Percentiles rank a stretch among this genome's conserved stretches.
phyloP scores from a whole-genome alignment of 805 yeast genomes.

The Kluyveromyces aestuarii region DNA sequence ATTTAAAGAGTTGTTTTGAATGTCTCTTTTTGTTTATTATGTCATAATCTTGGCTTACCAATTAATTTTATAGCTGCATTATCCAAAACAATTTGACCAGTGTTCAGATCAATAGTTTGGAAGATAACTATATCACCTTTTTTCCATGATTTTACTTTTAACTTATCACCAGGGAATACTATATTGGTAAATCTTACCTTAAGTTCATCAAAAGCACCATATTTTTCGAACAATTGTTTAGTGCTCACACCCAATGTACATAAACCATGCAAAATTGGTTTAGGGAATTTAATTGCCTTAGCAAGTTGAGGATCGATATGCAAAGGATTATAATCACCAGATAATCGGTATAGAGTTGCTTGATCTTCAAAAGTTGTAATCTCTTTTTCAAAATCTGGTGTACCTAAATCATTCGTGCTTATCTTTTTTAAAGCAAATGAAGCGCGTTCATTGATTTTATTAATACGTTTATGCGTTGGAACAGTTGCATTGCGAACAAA shows the following conservation, averaged over 20 bases:
- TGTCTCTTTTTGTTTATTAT: background rate
- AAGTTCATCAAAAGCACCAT: slow-evolving; percentile 72
- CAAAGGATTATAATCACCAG: slow-evolving; percentile 92
- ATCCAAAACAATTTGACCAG: slow-evolving; percentile 69
- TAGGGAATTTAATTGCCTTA: slow-evolving; percentile 71
- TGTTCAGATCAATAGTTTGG: slow-evolving; percentile 74
- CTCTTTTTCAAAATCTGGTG: slow-evolving; percentile 58
- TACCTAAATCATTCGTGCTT: slow-evolving; percentile 44
- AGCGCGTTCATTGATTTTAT: slow-evolving; percentile 38
- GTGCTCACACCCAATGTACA: slow-evolving; percentile 78
- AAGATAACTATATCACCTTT: slow-evolving; percentile 54
- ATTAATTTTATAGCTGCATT: slow-evolving; percentile 73
- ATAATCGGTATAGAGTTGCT: slow-evolving; percentile 83
- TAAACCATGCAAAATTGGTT: slow-evolving; percentile 90
- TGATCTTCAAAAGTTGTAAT: slow-evolving; percentile 57
- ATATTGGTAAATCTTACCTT: slow-evolving; percentile 86
- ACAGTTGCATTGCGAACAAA: slow-evolving; percentile 69
- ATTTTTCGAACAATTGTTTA: slow-evolving; percentile 68
- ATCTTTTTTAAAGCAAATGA: slow-evolving; percentile 57
- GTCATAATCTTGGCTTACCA: slow-evolving; percentile 26
- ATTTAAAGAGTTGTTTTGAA: no score
- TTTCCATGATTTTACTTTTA: slow-evolving; percentile 79
- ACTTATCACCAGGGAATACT: slow-evolving; percentile 90
- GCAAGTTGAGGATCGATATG: slow-evolving; percentile 93
- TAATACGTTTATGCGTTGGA: slow-evolving; percentile 41